A percentile compares a stretch with the other conserved stretches of the same genome.
Conservation (phyloP, 176 grass and related monocot species). For the Carex littledalei region DNA sequence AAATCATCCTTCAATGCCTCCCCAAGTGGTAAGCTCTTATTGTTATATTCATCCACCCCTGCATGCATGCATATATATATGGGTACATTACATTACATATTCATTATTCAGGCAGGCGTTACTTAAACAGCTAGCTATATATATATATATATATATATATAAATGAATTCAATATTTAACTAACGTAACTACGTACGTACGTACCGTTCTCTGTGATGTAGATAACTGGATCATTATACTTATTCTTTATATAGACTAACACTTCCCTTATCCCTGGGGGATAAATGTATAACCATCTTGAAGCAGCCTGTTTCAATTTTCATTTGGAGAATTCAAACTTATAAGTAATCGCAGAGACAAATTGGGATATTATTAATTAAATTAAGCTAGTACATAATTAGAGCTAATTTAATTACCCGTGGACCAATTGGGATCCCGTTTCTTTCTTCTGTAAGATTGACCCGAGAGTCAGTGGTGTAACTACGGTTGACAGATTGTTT, state of each 20-base stretch:
- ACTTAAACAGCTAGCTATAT: too few relatives aligned
- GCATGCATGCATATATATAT: not conserved
- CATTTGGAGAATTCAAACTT: too few relatives aligned
- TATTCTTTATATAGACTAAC: constrained; percentile 31
- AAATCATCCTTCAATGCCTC: constrained; percentile 50
- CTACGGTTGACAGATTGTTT: not conserved
- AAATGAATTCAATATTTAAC: too few relatives aligned
- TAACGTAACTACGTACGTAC: too few relatives aligned
- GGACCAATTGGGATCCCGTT: constrained; percentile 13
- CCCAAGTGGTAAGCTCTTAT: constrained; percentile 28
- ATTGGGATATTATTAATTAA: not conserved
- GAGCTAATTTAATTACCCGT: not conserved
- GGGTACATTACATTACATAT: too few relatives aligned
- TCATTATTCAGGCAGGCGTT: too few relatives aligned
- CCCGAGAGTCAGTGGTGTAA: constrained; percentile 3
- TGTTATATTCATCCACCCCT: constrained; percentile 35
- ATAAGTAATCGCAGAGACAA: not conserved
- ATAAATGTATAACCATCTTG: constrained; percentile 33
- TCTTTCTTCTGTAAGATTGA: not conserved
- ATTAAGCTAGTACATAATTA: not conserved
- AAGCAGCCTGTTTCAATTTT: constrained; percentile 22
- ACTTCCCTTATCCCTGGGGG: constrained; percentile 35
- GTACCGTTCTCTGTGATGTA: constrained; percentile 39
- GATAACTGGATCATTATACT: constrained; percentile 32
- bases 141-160: too few relatives aligned